Percentiles rank a stretch among this genome's conserved stretches.
Conservation (phyloP, 1,139 yeast species). For the Blastobotrys malaysiensis region DNA sequence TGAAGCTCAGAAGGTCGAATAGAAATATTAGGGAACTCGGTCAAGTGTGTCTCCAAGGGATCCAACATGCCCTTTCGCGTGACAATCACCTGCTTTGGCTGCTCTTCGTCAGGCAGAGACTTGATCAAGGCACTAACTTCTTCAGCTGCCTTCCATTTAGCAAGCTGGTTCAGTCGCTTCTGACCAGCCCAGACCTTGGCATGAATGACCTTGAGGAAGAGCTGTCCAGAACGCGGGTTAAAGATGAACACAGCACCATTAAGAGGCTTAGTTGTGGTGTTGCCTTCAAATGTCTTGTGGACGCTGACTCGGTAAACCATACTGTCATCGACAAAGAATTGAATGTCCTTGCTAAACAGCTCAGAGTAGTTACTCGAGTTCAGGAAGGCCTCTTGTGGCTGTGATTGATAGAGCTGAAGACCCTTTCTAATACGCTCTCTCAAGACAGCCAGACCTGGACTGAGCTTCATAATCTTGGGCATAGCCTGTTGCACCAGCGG, state of each 20-base stretch:
- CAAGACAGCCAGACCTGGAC: conserved; percentile 87
- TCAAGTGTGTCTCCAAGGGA: conserved; percentile 94
- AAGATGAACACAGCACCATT: conserved; percentile 90
- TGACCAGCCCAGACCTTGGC: conserved; percentile 98
- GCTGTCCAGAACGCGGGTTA: conserved; percentile 80
- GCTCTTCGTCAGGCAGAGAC: conserved; percentile 88
- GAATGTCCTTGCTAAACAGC: conserved; percentile 75
- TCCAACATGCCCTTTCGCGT: conserved; percentile 89
- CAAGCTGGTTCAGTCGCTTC: conserved; percentile 85
- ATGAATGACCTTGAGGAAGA: conserved; percentile 83
- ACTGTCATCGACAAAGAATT: conserved; percentile 83
- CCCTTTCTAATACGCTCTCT: conserved; percentile 94
- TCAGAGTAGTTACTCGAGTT: conserved; percentile 89
- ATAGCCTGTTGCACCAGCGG: conserved; percentile 86
- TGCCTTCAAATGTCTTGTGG: conserved; percentile 90
- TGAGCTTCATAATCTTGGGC: conserved; percentile 91
- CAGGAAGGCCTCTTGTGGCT: conserved; percentile 86
- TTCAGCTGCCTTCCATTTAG: conserved; percentile 98
- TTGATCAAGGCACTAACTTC: conserved; percentile 90
- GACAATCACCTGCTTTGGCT: conserved; percentile 86
- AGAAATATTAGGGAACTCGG: conserved; percentile 90
- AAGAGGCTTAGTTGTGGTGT: conserved; percentile 83
- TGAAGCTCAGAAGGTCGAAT: conserved; percentile 86
- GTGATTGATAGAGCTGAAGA: conserved; percentile 85
- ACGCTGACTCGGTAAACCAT: conserved; percentile 93